Conservation (phyloP, 768 basidiomycete genomes). For the Leccinum ochraceum region DNA sequence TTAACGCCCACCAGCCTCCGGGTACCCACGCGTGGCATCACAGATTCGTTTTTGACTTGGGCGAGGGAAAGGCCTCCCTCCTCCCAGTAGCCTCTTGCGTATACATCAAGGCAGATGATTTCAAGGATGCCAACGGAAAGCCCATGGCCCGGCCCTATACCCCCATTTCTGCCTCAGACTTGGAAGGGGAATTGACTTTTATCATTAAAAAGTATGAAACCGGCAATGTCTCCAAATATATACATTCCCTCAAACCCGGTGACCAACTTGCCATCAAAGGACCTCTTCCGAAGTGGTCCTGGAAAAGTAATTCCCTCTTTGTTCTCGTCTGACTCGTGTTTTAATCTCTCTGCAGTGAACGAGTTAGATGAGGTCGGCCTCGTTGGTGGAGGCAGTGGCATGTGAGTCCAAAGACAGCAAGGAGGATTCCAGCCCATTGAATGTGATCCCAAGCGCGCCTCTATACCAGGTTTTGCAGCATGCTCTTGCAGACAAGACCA, state of each 20-base stretch:
- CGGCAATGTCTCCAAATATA: slow-evolving; percentile 83
- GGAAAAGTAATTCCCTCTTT: slow-evolving; percentile 55
- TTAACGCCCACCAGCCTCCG: neutral
- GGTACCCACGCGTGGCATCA: slow-evolving; percentile 1
- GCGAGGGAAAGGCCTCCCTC: slow-evolving; percentile 73
- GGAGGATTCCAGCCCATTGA: neutral
- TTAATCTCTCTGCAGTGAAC: slow-evolving; percentile 53
- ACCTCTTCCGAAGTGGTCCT: slow-evolving; percentile 85
- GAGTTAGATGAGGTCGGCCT: slow-evolving; percentile 84
- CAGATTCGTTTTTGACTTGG: slow-evolving; percentile 81
- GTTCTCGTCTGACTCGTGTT: neutral
- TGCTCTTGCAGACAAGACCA: slow-evolving; percentile 67
- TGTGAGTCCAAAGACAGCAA: slow-evolving; percentile 47
- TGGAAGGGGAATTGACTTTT: slow-evolving; percentile 73
- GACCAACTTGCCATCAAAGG: slow-evolving; percentile 87
- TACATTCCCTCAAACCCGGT: slow-evolving; percentile 79
- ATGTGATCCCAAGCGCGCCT: slow-evolving; percentile 57
- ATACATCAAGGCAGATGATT: slow-evolving; percentile 70
- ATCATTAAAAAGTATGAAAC: slow-evolving; percentile 84
- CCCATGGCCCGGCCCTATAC: slow-evolving; percentile 93
- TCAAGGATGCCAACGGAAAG: slow-evolving; percentile 78
- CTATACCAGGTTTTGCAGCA: slow-evolving; percentile 81
- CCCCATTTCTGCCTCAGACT: slow-evolving; percentile 77
- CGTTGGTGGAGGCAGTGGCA: slow-evolving; percentile 93
- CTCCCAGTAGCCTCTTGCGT: slow-evolving; percentile 81